phyloP scores from a whole-genome alignment of 2,329 filamentous ascomycete species.

The Achaetomium macrosporum region DNA sequence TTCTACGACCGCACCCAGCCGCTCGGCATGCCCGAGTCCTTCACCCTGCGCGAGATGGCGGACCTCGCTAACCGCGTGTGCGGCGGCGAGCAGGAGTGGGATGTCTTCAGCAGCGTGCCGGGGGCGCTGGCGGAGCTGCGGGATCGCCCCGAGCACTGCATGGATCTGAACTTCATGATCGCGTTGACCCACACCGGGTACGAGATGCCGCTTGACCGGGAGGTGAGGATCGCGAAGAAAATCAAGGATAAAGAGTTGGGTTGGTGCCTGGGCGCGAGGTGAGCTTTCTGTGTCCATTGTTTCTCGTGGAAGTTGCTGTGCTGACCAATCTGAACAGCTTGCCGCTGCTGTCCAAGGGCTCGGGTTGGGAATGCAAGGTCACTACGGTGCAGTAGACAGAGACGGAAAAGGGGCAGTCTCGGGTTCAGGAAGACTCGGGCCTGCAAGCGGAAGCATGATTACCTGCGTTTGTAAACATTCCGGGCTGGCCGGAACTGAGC shows the following conservation, averaged over 20 bases:
- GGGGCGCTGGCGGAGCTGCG: slow-evolving; percentile 74
- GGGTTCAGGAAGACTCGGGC: background rate
- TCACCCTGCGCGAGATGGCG: slow-evolving; percentile 84
- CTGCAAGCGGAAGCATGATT: background rate
- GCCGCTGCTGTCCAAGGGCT: slow-evolving; percentile 72
- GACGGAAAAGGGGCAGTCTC: background rate
- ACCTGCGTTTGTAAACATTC: background rate
- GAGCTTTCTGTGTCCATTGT: slow-evolving; percentile 19
- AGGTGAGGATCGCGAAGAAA: slow-evolving; percentile 98
- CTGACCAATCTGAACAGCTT: slow-evolving; percentile 51
- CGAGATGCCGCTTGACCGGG: slow-evolving; percentile 93
- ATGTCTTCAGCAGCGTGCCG: slow-evolving; percentile 69
- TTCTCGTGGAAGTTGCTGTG: background rate
- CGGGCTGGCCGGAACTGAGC: background rate
- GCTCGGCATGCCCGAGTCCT: slow-evolving; percentile 96
- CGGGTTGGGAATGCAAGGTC: slow-evolving; percentile 86
- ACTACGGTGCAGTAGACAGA: slow-evolving; percentile 58
- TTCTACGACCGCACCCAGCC: slow-evolving; percentile 94
- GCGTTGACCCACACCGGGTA: slow-evolving; percentile 91
- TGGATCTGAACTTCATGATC: slow-evolving; percentile 96
- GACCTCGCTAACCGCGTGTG: slow-evolving; percentile 83
- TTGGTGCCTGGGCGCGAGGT: slow-evolving; percentile 97
- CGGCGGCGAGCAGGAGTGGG: slow-evolving; percentile 70
- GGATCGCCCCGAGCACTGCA: slow-evolving; percentile 81
- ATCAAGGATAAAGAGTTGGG: slow-evolving; percentile 95